Conservation (phyloP, 768 basidiomycete genomes). For the Suillus plorans region DNA sequence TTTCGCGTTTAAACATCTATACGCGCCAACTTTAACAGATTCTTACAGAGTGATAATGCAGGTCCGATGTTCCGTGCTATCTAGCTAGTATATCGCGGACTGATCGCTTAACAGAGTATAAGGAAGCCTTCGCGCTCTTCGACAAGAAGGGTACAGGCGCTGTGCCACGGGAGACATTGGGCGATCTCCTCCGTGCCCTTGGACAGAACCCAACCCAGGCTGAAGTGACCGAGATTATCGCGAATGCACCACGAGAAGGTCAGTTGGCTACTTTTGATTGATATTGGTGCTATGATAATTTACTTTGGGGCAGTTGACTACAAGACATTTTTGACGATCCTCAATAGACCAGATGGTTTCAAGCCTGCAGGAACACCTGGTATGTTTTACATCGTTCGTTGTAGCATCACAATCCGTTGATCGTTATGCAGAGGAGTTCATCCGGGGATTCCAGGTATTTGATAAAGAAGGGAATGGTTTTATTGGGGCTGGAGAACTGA, state of each 20-base stretch:
- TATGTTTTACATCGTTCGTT: slow-evolving; percentile 32
- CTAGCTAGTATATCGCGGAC: background rate
- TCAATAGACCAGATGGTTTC: slow-evolving; percentile 95
- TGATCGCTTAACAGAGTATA: slow-evolving; percentile 66
- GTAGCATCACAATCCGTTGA: background rate
- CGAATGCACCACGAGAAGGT: slow-evolving; percentile 77
- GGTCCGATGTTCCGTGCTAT: slow-evolving; percentile 25
- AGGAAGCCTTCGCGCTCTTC: slow-evolving; percentile 96
- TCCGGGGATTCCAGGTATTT: slow-evolving; percentile 98
- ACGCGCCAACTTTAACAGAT: background rate
- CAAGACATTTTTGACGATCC: slow-evolving; percentile 84
- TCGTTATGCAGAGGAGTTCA: slow-evolving; percentile 84
- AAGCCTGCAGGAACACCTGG: slow-evolving; percentile 96
- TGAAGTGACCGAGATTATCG: slow-evolving; percentile 86
- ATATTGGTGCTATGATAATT: background rate
- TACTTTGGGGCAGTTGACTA: slow-evolving; percentile 68
- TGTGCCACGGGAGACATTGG: slow-evolving; percentile 84
- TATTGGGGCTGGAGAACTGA: slow-evolving; percentile 62
- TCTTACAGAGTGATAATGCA: slow-evolving; percentile 51
- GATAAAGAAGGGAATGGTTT: slow-evolving; percentile 80
- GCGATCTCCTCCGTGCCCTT: slow-evolving; percentile 89
- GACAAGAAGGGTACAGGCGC: slow-evolving; percentile 95
- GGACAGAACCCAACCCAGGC: slow-evolving; percentile 99
- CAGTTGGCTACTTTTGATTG: slow-evolving; percentile 13
- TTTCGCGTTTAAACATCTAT: background rate